phyloP scores from a whole-genome alignment of 805 yeast species.

The Yarrowia bubula region DNA sequence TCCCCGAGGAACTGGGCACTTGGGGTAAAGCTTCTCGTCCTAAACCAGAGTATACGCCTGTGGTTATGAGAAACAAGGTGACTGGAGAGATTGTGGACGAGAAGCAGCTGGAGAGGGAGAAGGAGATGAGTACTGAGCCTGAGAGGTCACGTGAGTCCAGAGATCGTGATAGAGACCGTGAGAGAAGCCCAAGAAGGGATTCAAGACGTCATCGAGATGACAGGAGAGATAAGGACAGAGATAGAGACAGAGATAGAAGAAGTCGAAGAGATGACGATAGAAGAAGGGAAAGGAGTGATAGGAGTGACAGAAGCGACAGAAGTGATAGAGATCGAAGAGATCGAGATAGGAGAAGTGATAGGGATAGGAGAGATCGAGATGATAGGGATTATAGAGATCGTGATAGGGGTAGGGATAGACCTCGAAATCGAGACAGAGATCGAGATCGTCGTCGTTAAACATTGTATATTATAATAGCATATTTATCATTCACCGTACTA shows the following conservation, averaged over 20 bases:
- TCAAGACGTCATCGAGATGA: neutral
- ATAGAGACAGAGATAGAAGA: neutral
- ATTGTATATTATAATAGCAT: neutral
- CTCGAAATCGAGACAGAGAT: neutral
- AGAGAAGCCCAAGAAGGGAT: slow-evolving; percentile 6
- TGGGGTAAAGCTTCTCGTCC: slow-evolving; percentile 38
- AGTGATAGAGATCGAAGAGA: neutral
- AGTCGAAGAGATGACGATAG: neutral
- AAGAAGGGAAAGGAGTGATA: neutral
- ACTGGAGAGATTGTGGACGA: slow-evolving; percentile 36
- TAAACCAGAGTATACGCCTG: slow-evolving; percentile 42
- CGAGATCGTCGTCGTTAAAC: neutral
- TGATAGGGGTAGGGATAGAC: neutral
- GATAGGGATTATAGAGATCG: neutral
- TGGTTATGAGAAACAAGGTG: slow-evolving; percentile 31
- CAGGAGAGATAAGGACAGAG: neutral
- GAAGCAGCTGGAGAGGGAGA: neutral
- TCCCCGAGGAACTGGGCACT: slow-evolving; percentile 37
- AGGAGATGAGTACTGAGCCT: neutral
- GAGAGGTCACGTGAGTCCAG: neutral
- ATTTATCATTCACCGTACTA: neutral
- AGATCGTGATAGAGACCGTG: slow-evolving; percentile 3
- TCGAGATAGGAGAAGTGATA: neutral
- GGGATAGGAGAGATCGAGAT: slow-evolving; percentile 4
- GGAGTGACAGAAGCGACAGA: neutral